Percentiles rank a stretch among this genome's conserved stretches.
These are phyloP conservation scores for Speleostelium caveatum DNA, from an alignment of 78 protist genomes.

Conservation along the genomic window DNA sequence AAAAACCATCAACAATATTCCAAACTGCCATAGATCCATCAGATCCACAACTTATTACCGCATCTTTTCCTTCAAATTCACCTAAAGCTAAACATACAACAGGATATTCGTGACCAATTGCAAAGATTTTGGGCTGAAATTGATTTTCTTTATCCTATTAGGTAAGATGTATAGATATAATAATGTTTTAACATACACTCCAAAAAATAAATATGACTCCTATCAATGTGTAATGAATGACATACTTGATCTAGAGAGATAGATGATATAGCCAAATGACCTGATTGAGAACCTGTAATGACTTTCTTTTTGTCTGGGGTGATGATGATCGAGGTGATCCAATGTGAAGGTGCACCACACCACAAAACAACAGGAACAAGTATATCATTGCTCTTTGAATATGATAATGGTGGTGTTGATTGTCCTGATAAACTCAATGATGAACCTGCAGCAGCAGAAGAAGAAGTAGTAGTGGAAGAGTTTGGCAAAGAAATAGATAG, in stretches of 20 bases:
- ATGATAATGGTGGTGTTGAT: background rate
- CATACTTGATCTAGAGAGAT: constrained; percentile 51
- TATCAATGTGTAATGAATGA: too few species aligned
- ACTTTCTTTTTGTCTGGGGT: constrained; percentile 65
- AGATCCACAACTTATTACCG: constrained; percentile 7
- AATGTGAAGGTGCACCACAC: constrained; percentile 79
- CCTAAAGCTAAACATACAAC: constrained; percentile 72
- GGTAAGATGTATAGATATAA: background rate
- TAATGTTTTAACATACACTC: too few species aligned
- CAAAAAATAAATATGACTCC: too few species aligned
- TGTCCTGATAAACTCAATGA: too few species aligned
- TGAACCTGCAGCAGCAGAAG: too few species aligned
- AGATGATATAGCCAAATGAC: constrained; percentile 50
- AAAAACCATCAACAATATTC: constrained; percentile 57
- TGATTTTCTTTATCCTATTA: constrained; percentile 51
- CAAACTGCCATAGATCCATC: constrained; percentile 69
- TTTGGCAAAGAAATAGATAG: background rate
- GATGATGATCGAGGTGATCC: constrained; percentile 55
- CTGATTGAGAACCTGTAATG: constrained; percentile 66
- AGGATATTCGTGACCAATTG: constrained; percentile 40
- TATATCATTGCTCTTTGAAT: constrained; percentile 20
- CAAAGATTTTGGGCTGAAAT: constrained; percentile 44
- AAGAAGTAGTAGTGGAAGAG: background rate
- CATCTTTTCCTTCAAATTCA: constrained; percentile 59
- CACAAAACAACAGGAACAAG: constrained; percentile 66